phyloP scores from a whole-genome alignment of 179 eudicot species.

The Silene vulgaris region DNA sequence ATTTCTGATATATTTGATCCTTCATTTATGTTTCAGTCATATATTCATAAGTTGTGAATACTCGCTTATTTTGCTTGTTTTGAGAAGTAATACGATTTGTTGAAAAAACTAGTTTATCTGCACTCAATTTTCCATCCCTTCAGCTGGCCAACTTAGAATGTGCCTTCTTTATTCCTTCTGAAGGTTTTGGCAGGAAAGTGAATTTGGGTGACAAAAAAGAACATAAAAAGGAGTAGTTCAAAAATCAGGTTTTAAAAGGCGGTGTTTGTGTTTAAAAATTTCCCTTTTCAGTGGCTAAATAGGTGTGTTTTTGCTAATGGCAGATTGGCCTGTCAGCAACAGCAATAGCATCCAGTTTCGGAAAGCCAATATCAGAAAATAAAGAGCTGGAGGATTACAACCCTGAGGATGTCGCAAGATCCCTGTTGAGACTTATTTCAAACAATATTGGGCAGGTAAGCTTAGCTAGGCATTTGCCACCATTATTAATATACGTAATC shows the following conservation, averaged over 20 bases:
- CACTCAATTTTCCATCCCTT: no score
- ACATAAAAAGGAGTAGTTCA: no score
- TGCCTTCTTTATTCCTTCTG: not conserved
- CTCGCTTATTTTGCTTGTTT: not conserved
- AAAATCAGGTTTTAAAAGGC: no score
- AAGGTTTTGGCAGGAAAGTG: not conserved
- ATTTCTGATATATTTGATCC: no score
- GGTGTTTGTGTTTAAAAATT: no score
- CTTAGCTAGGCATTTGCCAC: not conserved
- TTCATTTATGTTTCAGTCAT: not conserved
- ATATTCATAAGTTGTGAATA: not conserved
- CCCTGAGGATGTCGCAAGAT: conserved; percentile 78
- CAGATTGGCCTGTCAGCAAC: conserved; percentile 91
- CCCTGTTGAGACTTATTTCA: conserved; percentile 83
- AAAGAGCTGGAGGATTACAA: conserved; percentile 75
- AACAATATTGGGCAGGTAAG: conserved; percentile 90
- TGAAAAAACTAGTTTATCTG: no score
- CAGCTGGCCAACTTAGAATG: no score
- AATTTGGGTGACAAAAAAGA: no score
- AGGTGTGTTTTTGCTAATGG: not conserved
- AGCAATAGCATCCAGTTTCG: conserved; percentile 94
- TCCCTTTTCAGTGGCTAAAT: not conserved
- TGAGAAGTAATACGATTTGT: not conserved
- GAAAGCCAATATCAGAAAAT: conserved; percentile 71
- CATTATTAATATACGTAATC: not conserved